phyloP scores from a whole-genome alignment of 2,329 filamentous ascomycete species.

The Cladosporium sp. region DNA sequence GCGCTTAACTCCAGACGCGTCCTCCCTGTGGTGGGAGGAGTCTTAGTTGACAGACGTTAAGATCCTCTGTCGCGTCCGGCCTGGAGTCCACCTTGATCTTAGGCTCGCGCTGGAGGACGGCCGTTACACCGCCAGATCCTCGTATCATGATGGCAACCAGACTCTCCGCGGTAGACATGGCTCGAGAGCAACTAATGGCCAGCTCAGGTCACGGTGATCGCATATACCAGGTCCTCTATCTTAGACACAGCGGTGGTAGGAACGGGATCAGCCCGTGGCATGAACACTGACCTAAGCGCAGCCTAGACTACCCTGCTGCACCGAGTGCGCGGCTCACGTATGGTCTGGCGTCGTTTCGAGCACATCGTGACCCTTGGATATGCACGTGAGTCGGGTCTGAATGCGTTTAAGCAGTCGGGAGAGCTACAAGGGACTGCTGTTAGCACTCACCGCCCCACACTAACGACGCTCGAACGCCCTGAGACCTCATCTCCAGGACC shows the following conservation, averaged over 20 bases:
- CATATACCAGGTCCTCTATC: not conserved
- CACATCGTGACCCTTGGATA: not conserved
- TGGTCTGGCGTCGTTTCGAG: not conserved
- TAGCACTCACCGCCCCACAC: conserved; percentile 15
- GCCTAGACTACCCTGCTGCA: not conserved
- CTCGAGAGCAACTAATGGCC: not conserved
- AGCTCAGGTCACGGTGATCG: not conserved
- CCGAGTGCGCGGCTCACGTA: not conserved
- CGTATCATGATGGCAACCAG: conserved; percentile 4
- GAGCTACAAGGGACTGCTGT: not conserved
- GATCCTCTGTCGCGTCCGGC: not conserved
- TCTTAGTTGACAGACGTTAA: conserved; percentile 11
- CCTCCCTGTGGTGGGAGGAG: not conserved
- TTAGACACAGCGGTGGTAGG: not conserved
- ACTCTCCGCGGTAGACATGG: not conserved
- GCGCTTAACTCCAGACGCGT: not conserved
- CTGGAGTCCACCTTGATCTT: conserved; percentile 7
- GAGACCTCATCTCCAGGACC: conserved; percentile 17
- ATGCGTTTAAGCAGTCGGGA: not conserved
- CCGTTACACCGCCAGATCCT: conserved; percentile 9
- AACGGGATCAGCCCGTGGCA: not conserved
- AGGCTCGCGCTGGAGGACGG: not conserved
- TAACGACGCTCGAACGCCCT: not conserved
- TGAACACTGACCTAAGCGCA: not conserved
- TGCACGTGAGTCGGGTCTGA: conserved; percentile 8